Evolutionary conservation across 352 stramenopile genomes (phyloP).

Genomic region (Phytophthora agathidicida): DNA sequence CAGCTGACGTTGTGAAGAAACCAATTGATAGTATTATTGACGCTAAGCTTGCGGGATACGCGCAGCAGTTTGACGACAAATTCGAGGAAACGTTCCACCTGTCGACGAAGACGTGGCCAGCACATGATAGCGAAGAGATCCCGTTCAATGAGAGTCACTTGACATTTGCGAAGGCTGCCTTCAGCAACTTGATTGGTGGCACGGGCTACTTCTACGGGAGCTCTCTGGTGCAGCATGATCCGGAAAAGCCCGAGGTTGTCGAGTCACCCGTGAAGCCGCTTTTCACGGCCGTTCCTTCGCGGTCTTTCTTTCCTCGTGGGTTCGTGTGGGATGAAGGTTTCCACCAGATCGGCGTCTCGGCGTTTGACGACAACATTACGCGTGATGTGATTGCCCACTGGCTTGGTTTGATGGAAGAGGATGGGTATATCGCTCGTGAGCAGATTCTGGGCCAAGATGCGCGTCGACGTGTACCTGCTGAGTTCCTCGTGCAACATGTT

Average conservation of each 20-base stretch:
- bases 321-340: conserved; percentile 97
- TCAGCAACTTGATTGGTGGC: conserved; percentile 91
- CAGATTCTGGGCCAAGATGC: conserved; percentile 85
- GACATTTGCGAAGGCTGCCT: conserved; percentile 79
- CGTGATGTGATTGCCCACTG: conserved; percentile 89
- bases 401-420: conserved; percentile 84
- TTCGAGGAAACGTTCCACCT: conserved; percentile 68
- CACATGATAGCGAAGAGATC: conserved; percentile 11
- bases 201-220: conserved; percentile 92
- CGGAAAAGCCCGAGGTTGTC: conserved; percentile 37
- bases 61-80: conserved; percentile 55
- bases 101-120: conserved; percentile 38
- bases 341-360: conserved; percentile 87
- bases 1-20: conserved; percentile 14
- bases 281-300: conserved; percentile 91
- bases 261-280: conserved; percentile 60
- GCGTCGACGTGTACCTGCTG: conserved; percentile 74
- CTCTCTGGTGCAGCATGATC: conserved; percentile 71
- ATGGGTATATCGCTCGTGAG: conserved; percentile 93
- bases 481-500: conserved; percentile 92
- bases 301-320: conserved; percentile 93
- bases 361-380: conserved; percentile 78
- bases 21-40: conserved; percentile 30
- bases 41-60: conserved; percentile 20
- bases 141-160: conserved; percentile 65